These are phyloP conservation scores for Tolypocladium guangdongense DNA, from an alignment of 2,329 filamentous ascomycete species.

Conservation along the genomic window DNA sequence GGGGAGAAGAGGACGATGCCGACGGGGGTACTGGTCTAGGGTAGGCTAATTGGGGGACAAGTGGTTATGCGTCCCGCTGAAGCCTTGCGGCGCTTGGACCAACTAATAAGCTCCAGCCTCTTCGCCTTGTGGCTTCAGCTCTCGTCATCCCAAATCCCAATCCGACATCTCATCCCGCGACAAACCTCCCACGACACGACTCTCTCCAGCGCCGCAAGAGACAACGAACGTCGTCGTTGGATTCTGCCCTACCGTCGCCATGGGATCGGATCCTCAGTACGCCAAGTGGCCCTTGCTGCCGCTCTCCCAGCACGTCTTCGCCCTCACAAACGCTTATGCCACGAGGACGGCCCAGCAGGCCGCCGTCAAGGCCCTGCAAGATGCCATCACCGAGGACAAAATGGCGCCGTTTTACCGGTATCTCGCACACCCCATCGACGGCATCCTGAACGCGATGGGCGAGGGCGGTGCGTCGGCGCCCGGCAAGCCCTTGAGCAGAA, in stretches of 20 bases:
- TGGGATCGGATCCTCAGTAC: conserved; percentile 75
- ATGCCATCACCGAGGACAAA: conserved; percentile 73
- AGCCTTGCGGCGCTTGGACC: conserved; percentile 15
- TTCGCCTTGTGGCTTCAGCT: conserved; percentile 7
- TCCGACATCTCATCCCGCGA: neutral
- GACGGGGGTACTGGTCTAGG: too few species aligned
- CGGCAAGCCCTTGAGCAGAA: conserved; percentile 52
- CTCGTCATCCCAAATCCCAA: neutral
- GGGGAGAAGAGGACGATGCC: too few species aligned
- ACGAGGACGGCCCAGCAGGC: conserved; percentile 54
- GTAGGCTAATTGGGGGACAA: neutral
- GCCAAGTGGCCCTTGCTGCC: conserved; percentile 74
- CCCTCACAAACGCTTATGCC: conserved; percentile 70
- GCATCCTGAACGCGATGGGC: conserved; percentile 66
- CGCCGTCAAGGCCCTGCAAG: conserved; percentile 63
- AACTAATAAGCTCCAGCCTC: conserved; percentile 11
- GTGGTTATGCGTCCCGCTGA: conserved; percentile 15
- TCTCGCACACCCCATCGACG: conserved; percentile 70
- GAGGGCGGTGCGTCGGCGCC: conserved; percentile 43
- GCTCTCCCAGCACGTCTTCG: conserved; percentile 77
- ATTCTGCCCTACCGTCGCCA: conserved; percentile 33
- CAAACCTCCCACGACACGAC: neutral
- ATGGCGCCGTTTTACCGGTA: conserved; percentile 84
- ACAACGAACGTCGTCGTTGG: conserved; percentile 3
- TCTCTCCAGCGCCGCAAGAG: neutral